Evolutionary conservation across 1,284 basidiomycete species (phyloP).

Genomic region (Pseudozyma hubeiensis): DNA sequence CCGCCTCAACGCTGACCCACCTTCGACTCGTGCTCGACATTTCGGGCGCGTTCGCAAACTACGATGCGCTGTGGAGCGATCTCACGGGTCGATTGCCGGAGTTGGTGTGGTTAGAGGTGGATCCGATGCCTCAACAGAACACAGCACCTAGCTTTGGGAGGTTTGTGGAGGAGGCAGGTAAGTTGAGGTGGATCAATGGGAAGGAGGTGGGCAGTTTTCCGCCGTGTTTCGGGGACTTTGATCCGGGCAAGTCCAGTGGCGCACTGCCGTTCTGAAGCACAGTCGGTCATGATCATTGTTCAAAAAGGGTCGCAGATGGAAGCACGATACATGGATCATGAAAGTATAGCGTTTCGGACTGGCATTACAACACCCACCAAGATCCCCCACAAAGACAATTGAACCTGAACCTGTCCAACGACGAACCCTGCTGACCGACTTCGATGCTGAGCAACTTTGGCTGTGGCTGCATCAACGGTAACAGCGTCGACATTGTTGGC

Average conservation of each 20-base stretch:
- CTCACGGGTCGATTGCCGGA: conserved; percentile 18
- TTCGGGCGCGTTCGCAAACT: conserved; percentile 37
- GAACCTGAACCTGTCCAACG: conserved; percentile 10
- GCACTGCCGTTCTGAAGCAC: conserved; percentile 20
- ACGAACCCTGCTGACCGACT: background rate
- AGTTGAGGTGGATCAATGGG: conserved; percentile 19
- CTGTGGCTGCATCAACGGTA: conserved; percentile 12
- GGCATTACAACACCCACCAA: conserved; percentile 42
- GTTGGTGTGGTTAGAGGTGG: conserved; percentile 16
- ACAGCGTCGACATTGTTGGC: conserved; percentile 9
- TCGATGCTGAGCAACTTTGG: conserved; percentile 24
- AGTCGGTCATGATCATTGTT: background rate
- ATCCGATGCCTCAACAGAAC: conserved; percentile 46
- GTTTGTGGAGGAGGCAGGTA: conserved; percentile 19
- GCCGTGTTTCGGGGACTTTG: conserved; percentile 31
- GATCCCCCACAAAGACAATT: conserved; percentile 38
- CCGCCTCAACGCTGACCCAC: conserved; percentile 16
- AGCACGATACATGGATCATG: too few relatives aligned
- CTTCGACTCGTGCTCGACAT: conserved; percentile 36
- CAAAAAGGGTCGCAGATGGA: too few relatives aligned
- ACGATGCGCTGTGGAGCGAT: conserved; percentile 23
- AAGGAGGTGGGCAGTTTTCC: conserved; percentile 12
- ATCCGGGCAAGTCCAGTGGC: conserved; percentile 15
- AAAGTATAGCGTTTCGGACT: background rate
- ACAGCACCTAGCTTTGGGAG: conserved; percentile 43